A percentile compares a stretch with the other conserved stretches of the same genome.
phyloP scores from a whole-genome alignment of 805 yeast genomes.

The Komagataella kurtzmanii region DNA sequence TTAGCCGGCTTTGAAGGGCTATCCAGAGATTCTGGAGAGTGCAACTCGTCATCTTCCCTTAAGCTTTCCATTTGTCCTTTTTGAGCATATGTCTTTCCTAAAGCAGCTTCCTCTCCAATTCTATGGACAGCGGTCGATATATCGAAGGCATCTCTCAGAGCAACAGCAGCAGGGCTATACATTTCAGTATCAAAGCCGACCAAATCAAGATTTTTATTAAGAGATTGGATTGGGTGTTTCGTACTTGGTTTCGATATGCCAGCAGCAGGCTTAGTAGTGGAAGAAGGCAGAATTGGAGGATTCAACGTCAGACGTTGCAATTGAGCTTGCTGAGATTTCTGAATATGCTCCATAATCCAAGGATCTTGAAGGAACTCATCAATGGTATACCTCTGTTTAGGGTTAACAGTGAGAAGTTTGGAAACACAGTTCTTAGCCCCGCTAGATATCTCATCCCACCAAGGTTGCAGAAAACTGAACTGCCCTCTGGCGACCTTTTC shows the following conservation, averaged over 20 bases:
- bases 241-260: neutral
- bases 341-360: conserved; percentile 36
- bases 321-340: conserved; percentile 2
- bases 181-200: conserved; percentile 11
- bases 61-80: neutral
- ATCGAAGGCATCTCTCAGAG: conserved; percentile 46
- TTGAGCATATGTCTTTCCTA: conserved; percentile 2
- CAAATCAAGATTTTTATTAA: neutral
- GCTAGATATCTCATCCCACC: conserved; percentile 77
- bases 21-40: neutral
- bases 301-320: neutral
- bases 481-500: conserved; percentile 73
- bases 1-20: neutral
- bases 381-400: conserved; percentile 51
- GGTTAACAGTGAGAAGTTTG: conserved; percentile 58
- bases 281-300: neutral
- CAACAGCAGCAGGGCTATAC: conserved; percentile 46
- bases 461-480: conserved; percentile 62
- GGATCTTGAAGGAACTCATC: conserved; percentile 66
- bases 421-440: conserved; percentile 63
- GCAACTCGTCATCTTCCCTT: conserved; percentile 1
- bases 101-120: conserved; percentile 35
- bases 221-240: neutral
- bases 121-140: conserved; percentile 49
- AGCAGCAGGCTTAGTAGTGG: neutral